Evolutionary conservation across 2,329 filamentous ascomycete species (phyloP), one percentile per base, ranked within the genome.

Genomic region (Ophiostoma sp.): DNA sequence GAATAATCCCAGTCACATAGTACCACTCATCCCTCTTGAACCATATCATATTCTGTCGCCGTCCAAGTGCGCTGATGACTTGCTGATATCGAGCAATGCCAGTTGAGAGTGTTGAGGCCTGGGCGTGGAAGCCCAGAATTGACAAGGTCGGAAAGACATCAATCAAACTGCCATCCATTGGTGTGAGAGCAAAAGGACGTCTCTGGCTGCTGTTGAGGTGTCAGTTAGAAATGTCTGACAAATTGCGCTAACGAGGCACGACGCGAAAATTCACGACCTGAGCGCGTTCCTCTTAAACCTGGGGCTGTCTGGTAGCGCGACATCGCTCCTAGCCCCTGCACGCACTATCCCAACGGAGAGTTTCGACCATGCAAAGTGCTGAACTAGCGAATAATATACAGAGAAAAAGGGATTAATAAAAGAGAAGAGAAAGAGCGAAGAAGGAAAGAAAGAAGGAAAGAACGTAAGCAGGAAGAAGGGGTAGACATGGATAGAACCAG

Each of bases 321-420:
- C 55, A 60, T 60, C 27, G 55, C 27, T 60, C 55, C 55, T 60
- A 38, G 36, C 11, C 55, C 55, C 55, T 58, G 55, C 55, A 60
- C 55, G 11, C 55, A 60, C 55, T 60, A 60, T 55, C 49, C 49
- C 2, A 27, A 27, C 27, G 27, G 27, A 27, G 27, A 27, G 49
- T 55, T 55, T 55, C 49, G 8, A 27, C 49, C 49, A 55, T 55
- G 49, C 9, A 55, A 55, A 11, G 49, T 9, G 49, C n/a, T 6
- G 49, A 18, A 55, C 49, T 9, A 55, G 7, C 11, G 8, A 11
- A 55, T 18, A n/a, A 55, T 27, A 55, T n/a, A 16, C 7, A 27
- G 18, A 49, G 47, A 27, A 9, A 55, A 55, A 55, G 7, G n/a
- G 11, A 55, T 18, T 27, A 52, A 52, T 14, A 52, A 52, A 52